Conservation (phyloP, 306 rosid genomes). For the Quercus cerris region DNA sequence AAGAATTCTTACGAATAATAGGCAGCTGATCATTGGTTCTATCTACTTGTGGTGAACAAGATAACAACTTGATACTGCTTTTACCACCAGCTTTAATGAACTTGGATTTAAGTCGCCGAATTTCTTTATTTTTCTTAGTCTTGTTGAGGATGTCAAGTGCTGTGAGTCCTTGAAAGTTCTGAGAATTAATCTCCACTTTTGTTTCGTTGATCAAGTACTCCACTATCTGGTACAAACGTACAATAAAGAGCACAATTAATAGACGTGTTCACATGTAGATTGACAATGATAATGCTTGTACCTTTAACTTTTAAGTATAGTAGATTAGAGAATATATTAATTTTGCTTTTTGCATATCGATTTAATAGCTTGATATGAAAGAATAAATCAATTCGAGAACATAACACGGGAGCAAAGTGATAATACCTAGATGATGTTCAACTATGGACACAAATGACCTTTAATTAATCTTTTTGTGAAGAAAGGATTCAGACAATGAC, state of each 20-base stretch:
- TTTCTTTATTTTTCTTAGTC: slow-evolving; percentile 38
- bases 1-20: slow-evolving; percentile 20
- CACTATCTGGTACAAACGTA: slow-evolving; percentile 43
- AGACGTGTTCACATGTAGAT: too few relatives aligned
- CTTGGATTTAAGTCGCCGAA: slow-evolving; percentile 28
- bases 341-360: too few relatives aligned
- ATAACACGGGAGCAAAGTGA: too few relatives aligned
- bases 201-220: slow-evolving; percentile 57
- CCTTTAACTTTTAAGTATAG: too few relatives aligned
- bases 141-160: slow-evolving; percentile 56
- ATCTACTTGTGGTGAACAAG: slow-evolving; percentile 27
- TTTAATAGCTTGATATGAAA: too few relatives aligned
- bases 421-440: too few relatives aligned
- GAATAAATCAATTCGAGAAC: too few relatives aligned
- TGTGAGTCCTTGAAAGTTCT: slow-evolving; percentile 48
- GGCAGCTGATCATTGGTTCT: slow-evolving; percentile 20
- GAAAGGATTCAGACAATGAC: too few relatives aligned
- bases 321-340: too few relatives aligned
- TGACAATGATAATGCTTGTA: too few relatives aligned
- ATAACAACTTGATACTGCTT: slow-evolving; percentile 30
- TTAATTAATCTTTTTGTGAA: too few relatives aligned
- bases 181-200: slow-evolving; percentile 46
- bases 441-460: too few relatives aligned
- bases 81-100: slow-evolving; percentile 50
- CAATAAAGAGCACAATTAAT: not conserved